These are phyloP conservation scores for Diaporthe longicolla DNA, from an alignment of 2,329 filamentous ascomycete genomes.

Conservation along the genomic window DNA sequence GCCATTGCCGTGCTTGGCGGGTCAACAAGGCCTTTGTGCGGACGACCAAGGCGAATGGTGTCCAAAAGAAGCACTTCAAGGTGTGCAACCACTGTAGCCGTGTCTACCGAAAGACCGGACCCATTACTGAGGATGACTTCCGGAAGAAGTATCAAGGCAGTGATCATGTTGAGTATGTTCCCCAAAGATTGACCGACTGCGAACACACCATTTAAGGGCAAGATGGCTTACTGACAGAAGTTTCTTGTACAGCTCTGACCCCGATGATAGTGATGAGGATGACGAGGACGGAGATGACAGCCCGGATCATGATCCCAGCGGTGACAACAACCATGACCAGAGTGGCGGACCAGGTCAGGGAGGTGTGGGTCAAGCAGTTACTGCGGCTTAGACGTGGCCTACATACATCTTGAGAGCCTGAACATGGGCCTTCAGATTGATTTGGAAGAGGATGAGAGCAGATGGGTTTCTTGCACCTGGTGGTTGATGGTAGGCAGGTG, in stretches of 20 bases:
- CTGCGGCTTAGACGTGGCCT: not conserved
- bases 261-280: not conserved
- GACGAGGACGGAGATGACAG: not conserved
- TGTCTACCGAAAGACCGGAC: not conserved
- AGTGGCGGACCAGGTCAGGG: not conserved
- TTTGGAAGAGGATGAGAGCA: not conserved
- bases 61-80: not conserved
- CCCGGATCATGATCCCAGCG: not conserved
- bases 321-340: not conserved
- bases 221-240: not conserved
- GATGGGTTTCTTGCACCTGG: not conserved
- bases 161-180: not conserved
- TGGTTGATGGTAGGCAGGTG: no score
- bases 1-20: not conserved
- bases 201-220: not conserved
- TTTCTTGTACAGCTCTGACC: not conserved
- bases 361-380: not conserved
- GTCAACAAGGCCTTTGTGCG: not conserved
- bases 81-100: not conserved
- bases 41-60: not conserved
- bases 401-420: no score
- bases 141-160: not conserved
- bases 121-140: not conserved
- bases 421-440: not conserved
- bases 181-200: not conserved